Evolutionary conservation across 2,329 filamentous ascomycete genomes (phyloP), one percentile per base, ranked within the genome.

Genomic region (Colletotrichum sansevieriae): DNA sequence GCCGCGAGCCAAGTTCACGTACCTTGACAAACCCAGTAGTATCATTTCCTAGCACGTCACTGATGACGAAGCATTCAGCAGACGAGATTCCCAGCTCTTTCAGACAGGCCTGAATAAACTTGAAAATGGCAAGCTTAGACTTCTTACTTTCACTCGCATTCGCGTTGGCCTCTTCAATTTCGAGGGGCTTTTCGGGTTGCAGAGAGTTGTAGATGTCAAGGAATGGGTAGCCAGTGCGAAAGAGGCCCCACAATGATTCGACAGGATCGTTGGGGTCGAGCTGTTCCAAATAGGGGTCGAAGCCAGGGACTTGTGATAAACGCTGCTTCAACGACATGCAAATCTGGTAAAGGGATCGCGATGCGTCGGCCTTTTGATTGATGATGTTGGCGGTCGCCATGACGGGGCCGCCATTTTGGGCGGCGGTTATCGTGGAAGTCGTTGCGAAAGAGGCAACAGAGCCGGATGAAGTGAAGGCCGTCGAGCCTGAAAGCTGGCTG

Each of bases 11-110:
- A 8, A 33, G 22, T 39, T 43, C 20, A 77, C 82, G 70, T 77
- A 94, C 93, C 88, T 98, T 98, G 73, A 98, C 94, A 78, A 99
- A 98, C 3, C 96, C 96, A 51, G 94, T 98, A 1, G 96, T 99
- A 79, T 98, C 97, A 74, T 95, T 94, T 62, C 94, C 93, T 80
- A 96, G 95, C 52, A 98, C 83, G 80, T 99, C 95, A 66, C 90
- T 92, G 74, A 99, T 92, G 74, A 97, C 92, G 79, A 98, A 98
- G 76, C 93, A 95, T 70, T 97, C 94, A 55, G 91, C 87, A 4
- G 93, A 85, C 2, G 92, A 88, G 61, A 98, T 92, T 64, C 90
- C 88, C 58, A 98, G 85, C 60, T 97, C 92, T 73, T 90, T 90
- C 76, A 97, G 86, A 78, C 95, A 98, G 25, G 93, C 94, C 78